A percentile compares a stretch with the other conserved stretches of the same genome.
These are phyloP conservation scores for Alliaria petiolata DNA, from an alignment of 345 rosid genomes.

Conservation along the genomic window DNA sequence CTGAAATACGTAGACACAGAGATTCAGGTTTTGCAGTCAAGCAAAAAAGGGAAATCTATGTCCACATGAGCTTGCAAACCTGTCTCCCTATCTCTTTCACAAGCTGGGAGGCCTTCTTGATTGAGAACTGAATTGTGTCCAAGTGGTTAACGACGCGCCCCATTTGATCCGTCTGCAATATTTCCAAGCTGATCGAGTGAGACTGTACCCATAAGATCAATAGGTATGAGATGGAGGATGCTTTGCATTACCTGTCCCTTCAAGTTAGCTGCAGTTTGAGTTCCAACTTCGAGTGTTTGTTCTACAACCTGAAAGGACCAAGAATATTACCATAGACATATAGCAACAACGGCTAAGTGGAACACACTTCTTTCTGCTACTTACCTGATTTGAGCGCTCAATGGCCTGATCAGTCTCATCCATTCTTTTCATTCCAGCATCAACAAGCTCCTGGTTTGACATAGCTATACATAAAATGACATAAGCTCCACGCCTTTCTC, in stretches of 20 bases:
- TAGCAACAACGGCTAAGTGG: background rate
- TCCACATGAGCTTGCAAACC: conserved; percentile 41
- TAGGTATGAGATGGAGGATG: background rate
- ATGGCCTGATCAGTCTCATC: conserved; percentile 97
- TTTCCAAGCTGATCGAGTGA: background rate
- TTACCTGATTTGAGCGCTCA: conserved; percentile 87
- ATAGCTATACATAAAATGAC: conserved; percentile 46
- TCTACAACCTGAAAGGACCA: conserved; percentile 65
- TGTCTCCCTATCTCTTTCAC: conserved; percentile 99
- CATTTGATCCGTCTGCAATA: conserved; percentile 97
- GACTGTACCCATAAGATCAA: background rate
- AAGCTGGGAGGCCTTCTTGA: conserved; percentile 97
- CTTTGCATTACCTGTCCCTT: conserved; percentile 76
- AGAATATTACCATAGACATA: conserved; percentile 13
- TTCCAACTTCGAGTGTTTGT: conserved; percentile 98
- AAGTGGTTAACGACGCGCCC: conserved; percentile 94
- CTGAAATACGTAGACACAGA: conserved; percentile 32
- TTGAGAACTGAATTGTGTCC: conserved; percentile 95
- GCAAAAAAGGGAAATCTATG: background rate
- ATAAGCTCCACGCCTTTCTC: conserved; percentile 5
- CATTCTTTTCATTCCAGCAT: conserved; percentile 78
- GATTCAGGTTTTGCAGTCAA: background rate
- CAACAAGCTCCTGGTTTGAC: conserved; percentile 89
- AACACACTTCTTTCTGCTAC: background rate
- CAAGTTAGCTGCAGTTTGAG: conserved; percentile 80